phyloP scores from a whole-genome alignment of 2,329 filamentous ascomycete genomes.

The Fusarium circinatum region DNA sequence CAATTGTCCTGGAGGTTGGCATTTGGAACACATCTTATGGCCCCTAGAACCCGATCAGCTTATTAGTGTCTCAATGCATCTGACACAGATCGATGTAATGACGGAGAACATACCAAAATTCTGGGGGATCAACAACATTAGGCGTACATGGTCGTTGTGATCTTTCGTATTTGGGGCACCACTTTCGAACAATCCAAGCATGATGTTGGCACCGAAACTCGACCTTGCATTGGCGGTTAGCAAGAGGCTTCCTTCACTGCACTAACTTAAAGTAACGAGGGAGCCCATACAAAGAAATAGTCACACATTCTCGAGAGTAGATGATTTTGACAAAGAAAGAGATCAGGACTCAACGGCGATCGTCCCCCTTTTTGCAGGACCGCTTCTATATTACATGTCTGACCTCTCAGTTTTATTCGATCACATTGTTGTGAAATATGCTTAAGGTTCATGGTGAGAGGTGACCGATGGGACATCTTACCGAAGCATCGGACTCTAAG shows the following conservation, averaged over 20 bases:
- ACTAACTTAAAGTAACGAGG: background rate
- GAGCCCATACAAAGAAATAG: conserved; percentile 37
- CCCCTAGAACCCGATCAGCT: conserved; percentile 19
- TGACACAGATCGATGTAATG: background rate
- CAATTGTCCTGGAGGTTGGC: conserved; percentile 34
- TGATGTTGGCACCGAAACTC: conserved; percentile 41
- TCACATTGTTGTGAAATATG: conserved; percentile 1
- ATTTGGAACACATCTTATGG: conserved; percentile 34
- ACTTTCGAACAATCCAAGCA: conserved; percentile 40
- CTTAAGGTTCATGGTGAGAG: conserved; percentile 18
- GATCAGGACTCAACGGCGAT: background rate
- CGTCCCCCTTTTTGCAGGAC: conserved; percentile 10
- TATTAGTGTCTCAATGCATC: background rate
- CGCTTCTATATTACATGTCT: background rate
- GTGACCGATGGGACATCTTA: conserved; percentile 19
- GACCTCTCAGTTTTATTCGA: conserved; percentile 3
- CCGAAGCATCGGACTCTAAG: conserved; percentile 12
- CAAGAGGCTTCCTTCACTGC: background rate
- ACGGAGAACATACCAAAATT: conserved; percentile 35
- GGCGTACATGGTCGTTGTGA: conserved; percentile 38
- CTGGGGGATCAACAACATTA: conserved; percentile 38
- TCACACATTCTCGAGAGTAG: conserved; percentile 34
- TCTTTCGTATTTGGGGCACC: conserved; percentile 38
- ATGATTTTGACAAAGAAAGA: background rate
- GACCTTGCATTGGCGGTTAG: conserved; percentile 24